phyloP scores from a whole-genome alignment of 208 protist genomes.

The Porcisia hertigi region DNA sequence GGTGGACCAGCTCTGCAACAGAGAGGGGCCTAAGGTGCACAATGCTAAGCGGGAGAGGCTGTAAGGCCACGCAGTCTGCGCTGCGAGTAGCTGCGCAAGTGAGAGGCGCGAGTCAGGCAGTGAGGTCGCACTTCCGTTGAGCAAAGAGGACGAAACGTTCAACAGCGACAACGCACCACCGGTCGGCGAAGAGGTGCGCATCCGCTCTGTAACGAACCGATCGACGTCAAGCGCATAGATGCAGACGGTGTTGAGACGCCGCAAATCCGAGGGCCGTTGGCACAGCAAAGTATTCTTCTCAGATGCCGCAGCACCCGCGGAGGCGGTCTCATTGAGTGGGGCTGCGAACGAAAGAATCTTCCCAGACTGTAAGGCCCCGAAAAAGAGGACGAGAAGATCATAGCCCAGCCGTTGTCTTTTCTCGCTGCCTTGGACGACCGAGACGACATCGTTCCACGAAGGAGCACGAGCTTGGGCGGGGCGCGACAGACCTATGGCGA shows the following conservation, averaged over 20 bases:
- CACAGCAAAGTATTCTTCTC: not conserved
- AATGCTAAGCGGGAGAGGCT: slow-evolving; percentile 18
- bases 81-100: not conserved
- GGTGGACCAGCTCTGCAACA: slow-evolving; percentile 6
- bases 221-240: slow-evolving; percentile 24
- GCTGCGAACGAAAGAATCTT: slow-evolving; percentile 22
- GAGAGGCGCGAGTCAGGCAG: not conserved
- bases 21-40: not conserved
- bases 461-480: not conserved
- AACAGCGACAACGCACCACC: not conserved
- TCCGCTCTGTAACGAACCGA: slow-evolving; percentile 35
- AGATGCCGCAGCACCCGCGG: not conserved
- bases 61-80: slow-evolving; percentile 8
- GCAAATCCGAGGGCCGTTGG: not conserved
- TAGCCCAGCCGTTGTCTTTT: slow-evolving; percentile 48
- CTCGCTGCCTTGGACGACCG: slow-evolving; percentile 38
- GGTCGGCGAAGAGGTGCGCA: slow-evolving; percentile 1
- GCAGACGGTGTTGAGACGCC: slow-evolving; percentile 3
- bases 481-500: not conserved
- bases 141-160: not conserved
- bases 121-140: not conserved
- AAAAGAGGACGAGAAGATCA: slow-evolving; percentile 47
- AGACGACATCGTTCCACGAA: slow-evolving; percentile 32
- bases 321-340: not conserved
- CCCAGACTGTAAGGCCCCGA: slow-evolving; percentile 4